Evolutionary conservation across 371 early-diverging fungal species (phyloP).

Genomic region (Entomophthora muscae): DNA sequence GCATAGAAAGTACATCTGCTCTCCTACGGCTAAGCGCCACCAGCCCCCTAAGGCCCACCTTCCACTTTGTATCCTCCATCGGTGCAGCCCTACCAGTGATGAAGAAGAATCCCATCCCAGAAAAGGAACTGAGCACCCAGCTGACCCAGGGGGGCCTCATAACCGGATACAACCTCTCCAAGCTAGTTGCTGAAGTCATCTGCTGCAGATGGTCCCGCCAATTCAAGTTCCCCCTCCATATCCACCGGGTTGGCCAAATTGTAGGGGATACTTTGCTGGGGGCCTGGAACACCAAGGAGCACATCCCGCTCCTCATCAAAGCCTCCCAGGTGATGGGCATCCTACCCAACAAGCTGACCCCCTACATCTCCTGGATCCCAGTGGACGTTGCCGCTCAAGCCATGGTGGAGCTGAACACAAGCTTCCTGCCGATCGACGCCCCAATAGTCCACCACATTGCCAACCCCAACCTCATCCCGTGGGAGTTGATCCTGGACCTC

Average conservation of each 20-base stretch:
- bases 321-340: background rate
- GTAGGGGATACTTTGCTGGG: conserved; percentile 19
- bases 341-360: background rate
- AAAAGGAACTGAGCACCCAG: background rate
- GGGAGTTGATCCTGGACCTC: background rate
- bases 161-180: conserved; percentile 23
- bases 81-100: background rate
- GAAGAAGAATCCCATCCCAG: background rate
- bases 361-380: conserved; percentile 6
- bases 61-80: conserved; percentile 7
- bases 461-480: background rate
- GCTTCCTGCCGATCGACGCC: too few relatives aligned
- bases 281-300: conserved; percentile 24
- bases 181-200: conserved; percentile 19
- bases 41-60: background rate
- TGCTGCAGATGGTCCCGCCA: conserved; percentile 11
- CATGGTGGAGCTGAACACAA: conserved; percentile 2
- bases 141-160: conserved; percentile 7
- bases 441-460: background rate
- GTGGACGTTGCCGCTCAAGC: background rate
- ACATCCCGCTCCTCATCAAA: conserved; percentile 15
- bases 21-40: background rate
- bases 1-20: background rate
- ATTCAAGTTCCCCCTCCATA: conserved; percentile 16
- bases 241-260: conserved; percentile 23